These are phyloP conservation scores for Mycena kentingensis DNA, from an alignment of 768 basidiomycete species.

Conservation along the genomic window DNA sequence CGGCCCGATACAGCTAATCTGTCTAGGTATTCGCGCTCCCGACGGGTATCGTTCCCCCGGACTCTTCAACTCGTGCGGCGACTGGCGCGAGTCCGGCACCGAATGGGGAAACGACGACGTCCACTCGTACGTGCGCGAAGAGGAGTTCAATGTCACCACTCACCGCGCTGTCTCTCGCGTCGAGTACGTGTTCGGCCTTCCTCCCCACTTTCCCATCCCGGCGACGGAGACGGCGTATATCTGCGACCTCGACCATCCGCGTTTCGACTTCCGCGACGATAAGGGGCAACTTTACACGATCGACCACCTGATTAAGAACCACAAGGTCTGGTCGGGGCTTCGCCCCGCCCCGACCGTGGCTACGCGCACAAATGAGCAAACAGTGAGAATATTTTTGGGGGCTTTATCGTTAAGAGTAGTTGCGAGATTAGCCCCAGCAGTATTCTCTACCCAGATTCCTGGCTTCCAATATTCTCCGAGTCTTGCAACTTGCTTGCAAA, in stretches of 20 bases:
- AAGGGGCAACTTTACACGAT: neutral
- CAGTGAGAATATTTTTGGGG: no score
- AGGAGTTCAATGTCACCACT: neutral
- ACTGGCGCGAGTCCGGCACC: neutral
- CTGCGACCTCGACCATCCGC: neutral
- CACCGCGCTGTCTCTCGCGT: neutral
- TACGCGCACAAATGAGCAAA: no score
- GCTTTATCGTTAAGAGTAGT: no score
- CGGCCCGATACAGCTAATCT: no score
- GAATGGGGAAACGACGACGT: neutral
- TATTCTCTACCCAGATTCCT: no score
- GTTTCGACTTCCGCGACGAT: neutral
- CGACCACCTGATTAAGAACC: conserved; percentile 8
- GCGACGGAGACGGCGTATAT: neutral
- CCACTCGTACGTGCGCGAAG: neutral
- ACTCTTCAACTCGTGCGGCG: neutral
- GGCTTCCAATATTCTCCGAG: no score
- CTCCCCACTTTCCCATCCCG: neutral
- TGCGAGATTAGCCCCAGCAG: no score
- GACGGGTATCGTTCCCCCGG: neutral
- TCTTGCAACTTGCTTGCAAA: no score
- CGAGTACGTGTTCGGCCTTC: neutral
- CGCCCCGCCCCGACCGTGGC: no score
- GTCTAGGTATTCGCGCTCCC: no score
- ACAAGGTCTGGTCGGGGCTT: no score